A percentile compares a stretch with the other conserved stretches of the same genome.
Evolutionary conservation across 345 rosid genomes (phyloP).

Genomic region (Boechera stricta): DNA sequence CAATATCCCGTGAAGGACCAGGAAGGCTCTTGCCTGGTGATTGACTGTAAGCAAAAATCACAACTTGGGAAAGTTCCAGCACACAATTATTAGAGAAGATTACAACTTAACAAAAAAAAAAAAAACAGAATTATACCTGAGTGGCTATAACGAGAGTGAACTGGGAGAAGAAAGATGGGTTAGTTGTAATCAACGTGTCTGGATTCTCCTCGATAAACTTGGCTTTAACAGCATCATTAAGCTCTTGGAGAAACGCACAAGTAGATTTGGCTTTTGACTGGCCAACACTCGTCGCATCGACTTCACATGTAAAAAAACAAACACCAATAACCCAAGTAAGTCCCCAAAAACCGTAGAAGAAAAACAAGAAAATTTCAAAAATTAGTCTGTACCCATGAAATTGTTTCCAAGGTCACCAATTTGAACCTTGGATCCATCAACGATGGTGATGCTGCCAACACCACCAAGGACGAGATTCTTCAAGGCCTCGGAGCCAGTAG

Average conservation of each 20-base stretch:
- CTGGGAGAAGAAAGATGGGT: slow-evolving; percentile 86
- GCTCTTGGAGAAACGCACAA: slow-evolving; percentile 91
- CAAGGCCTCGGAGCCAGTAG: slow-evolving; percentile 95
- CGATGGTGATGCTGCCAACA: slow-evolving; percentile 86
- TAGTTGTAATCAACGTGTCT: slow-evolving; percentile 62
- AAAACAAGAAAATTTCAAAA: background rate
- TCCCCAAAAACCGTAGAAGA: background rate
- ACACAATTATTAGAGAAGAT: background rate
- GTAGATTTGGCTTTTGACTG: slow-evolving; percentile 89
- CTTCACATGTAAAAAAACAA: slow-evolving; percentile 53
- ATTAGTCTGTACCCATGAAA: slow-evolving; percentile 64
- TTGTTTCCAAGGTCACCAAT: slow-evolving; percentile 95
- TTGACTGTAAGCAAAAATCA: background rate
- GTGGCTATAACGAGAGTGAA: slow-evolving; percentile 92
- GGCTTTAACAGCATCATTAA: slow-evolving; percentile 97
- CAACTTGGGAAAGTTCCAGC: background rate
- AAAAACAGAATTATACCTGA: slow-evolving; percentile 58
- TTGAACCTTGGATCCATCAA: slow-evolving; percentile 93
- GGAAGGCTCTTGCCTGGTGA: background rate
- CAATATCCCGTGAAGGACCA: background rate
- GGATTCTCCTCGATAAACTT: slow-evolving; percentile 95
- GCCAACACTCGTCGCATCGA: slow-evolving; percentile 78
- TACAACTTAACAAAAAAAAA: background rate
- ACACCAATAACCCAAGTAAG: slow-evolving; percentile 23
- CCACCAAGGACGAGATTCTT: slow-evolving; percentile 98